Conservation (phyloP, 2,329 filamentous ascomycete genomes). For the Aspergillus luchuensis region DNA sequence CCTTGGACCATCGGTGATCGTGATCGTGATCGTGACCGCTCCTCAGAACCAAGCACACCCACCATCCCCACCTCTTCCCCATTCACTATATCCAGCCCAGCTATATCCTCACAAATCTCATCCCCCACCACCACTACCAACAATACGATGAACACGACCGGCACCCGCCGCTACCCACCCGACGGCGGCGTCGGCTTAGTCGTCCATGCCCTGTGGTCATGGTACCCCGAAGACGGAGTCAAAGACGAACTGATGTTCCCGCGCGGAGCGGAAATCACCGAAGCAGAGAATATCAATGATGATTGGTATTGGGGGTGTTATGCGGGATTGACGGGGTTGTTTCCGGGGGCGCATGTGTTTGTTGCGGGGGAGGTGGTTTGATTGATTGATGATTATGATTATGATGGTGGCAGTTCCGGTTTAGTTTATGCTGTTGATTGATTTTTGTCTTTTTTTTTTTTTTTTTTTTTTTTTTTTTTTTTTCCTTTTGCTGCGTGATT, state of each 20-base stretch:
- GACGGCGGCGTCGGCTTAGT: slow-evolving; percentile 71
- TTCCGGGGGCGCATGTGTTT: slow-evolving; percentile 75
- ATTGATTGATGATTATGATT: neutral
- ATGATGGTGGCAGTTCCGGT: neutral
- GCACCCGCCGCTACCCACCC: slow-evolving; percentile 62
- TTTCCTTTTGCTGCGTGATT: neutral
- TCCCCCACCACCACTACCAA: neutral
- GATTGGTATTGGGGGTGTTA: slow-evolving; percentile 91
- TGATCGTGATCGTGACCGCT: slow-evolving; percentile 11
- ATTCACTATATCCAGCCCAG: slow-evolving; percentile 60
- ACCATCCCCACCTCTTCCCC: slow-evolving; percentile 34
- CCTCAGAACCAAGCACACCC: slow-evolving; percentile 22
- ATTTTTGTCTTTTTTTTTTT: no score
- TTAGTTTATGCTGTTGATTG: neutral
- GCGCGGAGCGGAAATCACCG: slow-evolving; percentile 75
- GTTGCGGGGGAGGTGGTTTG: slow-evolving; percentile 45
- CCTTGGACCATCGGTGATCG: slow-evolving; percentile 14
- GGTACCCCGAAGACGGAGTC: slow-evolving; percentile 64
- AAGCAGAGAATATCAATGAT: slow-evolving; percentile 83
- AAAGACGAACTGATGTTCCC: slow-evolving; percentile 82
- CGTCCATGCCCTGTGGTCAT: slow-evolving; percentile 71
- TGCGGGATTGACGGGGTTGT: slow-evolving; percentile 75
- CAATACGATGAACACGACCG: neutral
- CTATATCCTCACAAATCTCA: slow-evolving; percentile 7
- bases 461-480: no score